Evolutionary conservation across 2,329 filamentous ascomycete genomes (phyloP).

Genomic region (Penicillium hesseltinei): DNA sequence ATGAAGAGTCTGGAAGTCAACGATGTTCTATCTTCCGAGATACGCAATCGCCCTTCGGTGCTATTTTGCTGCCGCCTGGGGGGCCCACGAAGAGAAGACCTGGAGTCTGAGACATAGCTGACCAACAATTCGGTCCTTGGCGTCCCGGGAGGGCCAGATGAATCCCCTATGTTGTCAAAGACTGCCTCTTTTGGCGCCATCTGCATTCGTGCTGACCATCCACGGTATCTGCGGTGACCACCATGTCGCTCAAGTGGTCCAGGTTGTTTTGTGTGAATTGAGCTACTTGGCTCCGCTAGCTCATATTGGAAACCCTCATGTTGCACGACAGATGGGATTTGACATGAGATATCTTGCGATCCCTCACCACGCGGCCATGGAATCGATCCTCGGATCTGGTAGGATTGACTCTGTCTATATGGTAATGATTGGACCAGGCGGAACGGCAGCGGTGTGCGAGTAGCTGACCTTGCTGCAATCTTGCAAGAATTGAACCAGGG

Average conservation of each 20-base stretch:
- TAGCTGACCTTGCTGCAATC: background rate
- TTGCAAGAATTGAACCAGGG: background rate
- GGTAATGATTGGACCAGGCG: background rate
- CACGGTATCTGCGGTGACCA: constrained; percentile 30
- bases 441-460: background rate
- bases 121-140: constrained; percentile 31
- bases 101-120: constrained; percentile 16
- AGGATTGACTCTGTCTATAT: background rate
- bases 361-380: background rate
- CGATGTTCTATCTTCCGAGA: background rate
- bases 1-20: background rate
- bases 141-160: constrained; percentile 38
- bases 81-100: background rate
- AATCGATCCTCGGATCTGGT: background rate
- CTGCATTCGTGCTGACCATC: constrained; percentile 41
- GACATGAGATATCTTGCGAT: background rate
- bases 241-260: background rate
- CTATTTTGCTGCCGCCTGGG: background rate
- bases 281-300: background rate
- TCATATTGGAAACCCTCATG: background rate
- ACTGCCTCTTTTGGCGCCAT: constrained; percentile 22
- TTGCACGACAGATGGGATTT: background rate
- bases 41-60: background rate
- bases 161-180: constrained; percentile 16
- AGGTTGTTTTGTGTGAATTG: background rate